These are phyloP conservation scores for Cercospora sojina DNA, from an alignment of 2,329 filamentous ascomycete genomes.

Conservation along the genomic window DNA sequence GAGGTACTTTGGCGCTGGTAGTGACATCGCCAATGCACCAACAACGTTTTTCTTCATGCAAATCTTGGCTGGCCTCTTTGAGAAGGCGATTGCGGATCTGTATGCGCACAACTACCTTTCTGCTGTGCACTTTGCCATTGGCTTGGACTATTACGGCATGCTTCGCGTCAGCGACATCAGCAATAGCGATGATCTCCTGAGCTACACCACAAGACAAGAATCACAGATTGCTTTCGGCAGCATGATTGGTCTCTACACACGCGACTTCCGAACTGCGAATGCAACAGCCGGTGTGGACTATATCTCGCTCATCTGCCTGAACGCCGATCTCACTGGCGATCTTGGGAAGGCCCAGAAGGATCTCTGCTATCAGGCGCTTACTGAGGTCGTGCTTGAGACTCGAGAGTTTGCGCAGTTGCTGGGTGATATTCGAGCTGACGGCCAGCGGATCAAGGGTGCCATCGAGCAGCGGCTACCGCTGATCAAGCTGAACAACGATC, in stretches of 20 bases:
- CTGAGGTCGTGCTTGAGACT: slow-evolving; percentile 93
- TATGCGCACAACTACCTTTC: slow-evolving; percentile 91
- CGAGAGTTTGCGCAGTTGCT: slow-evolving; percentile 92
- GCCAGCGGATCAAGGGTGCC: slow-evolving; percentile 77
- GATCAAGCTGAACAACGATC: slow-evolving; percentile 75
- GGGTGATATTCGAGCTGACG: slow-evolving; percentile 85
- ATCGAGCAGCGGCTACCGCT: slow-evolving; percentile 82
- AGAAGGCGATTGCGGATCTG: slow-evolving; percentile 86
- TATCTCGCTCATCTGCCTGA: slow-evolving; percentile 85
- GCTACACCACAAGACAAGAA: slow-evolving; percentile 65
- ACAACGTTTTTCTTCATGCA: slow-evolving; percentile 94
- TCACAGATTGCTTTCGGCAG: slow-evolving; percentile 92
- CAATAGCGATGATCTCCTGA: slow-evolving; percentile 66
- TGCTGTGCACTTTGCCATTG: slow-evolving; percentile 91
- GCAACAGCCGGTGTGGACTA: slow-evolving; percentile 92
- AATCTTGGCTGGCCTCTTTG: slow-evolving; percentile 86
- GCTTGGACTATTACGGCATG: slow-evolving; percentile 83
- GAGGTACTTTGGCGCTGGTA: slow-evolving; percentile 81
- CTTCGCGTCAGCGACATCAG: slow-evolving; percentile 81
- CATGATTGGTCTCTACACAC: slow-evolving; percentile 92
- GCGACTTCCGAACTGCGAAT: slow-evolving; percentile 89
- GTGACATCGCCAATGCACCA: slow-evolving; percentile 76
- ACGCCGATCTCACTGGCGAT: slow-evolving; percentile 74
- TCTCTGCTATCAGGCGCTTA: slow-evolving; percentile 87
- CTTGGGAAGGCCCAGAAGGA: slow-evolving; percentile 73